Conservation (phyloP, 75 land plant genomes). For the Larix kaempferi region DNA sequence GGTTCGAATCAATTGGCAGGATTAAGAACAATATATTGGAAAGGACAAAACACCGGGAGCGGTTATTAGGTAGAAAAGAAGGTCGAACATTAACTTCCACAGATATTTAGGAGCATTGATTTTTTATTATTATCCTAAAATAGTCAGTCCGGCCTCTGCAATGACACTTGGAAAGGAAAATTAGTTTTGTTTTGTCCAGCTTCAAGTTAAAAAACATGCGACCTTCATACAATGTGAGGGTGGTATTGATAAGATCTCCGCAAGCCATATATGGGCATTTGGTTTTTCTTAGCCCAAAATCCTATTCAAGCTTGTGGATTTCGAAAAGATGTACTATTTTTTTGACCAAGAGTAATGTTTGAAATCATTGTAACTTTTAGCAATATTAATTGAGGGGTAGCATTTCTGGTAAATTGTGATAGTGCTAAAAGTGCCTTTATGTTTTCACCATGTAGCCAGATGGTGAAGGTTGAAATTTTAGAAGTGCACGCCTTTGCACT, state of each 20-base stretch:
- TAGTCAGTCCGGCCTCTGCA: background rate
- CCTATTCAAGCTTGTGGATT: background rate
- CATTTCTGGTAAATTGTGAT: too few species aligned
- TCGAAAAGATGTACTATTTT: background rate
- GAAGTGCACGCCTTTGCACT: too few species aligned
- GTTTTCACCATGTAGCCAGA: background rate
- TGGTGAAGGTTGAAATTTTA: background rate
- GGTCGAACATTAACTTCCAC: constrained; percentile 10
- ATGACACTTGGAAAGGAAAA: too few species aligned
- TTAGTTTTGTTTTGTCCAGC: background rate
- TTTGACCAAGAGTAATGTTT: background rate
- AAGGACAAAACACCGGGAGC: constrained; percentile 5
- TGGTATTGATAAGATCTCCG: background rate
- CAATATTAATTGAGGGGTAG: background rate
- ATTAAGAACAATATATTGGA: constrained; percentile 3
- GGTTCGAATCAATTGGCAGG: constrained; percentile 1
- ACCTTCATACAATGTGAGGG: background rate
- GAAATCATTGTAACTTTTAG: background rate
- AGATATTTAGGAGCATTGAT: background rate
- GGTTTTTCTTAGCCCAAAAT: background rate
- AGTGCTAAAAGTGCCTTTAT: too few species aligned
- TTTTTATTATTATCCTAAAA: background rate
- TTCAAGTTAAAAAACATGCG: background rate
- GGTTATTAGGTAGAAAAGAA: constrained; percentile 30
- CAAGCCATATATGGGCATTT: background rate